phyloP scores from a whole-genome alignment of 805 yeast genomes.

The Pichia pseudocactophila region DNA sequence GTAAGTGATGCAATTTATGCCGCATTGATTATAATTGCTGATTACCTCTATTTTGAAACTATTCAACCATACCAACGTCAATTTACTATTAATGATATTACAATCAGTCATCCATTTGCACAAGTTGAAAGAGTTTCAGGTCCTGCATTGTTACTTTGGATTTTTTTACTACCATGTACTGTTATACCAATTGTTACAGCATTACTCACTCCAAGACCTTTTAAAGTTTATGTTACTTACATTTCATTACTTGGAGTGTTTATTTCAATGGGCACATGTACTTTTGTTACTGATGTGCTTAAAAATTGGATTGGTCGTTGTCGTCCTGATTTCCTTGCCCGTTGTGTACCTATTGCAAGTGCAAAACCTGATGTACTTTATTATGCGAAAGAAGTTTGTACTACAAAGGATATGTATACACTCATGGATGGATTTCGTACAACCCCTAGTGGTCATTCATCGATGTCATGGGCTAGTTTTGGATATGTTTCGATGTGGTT shows the following conservation, averaged over 20 bases:
- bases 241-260: conserved; percentile 59
- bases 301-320: conserved; percentile 85
- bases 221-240: conserved; percentile 51
- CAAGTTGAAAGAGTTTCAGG: conserved; percentile 62
- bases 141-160: conserved; percentile 42
- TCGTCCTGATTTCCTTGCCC: conserved; percentile 84
- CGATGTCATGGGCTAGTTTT: conserved; percentile 59
- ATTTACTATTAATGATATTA: conserved; percentile 64
- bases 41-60: conserved; percentile 20
- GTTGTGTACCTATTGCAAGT: conserved; percentile 62
- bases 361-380: conserved; percentile 50
- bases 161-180: conserved; percentile 41
- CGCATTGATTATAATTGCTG: conserved; percentile 15
- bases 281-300: conserved; percentile 59
- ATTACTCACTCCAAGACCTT: conserved; percentile 38
- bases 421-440: conserved; percentile 70
- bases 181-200: conserved; percentile 27
- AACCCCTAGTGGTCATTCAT: conserved; percentile 77
- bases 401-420: conserved; percentile 34
- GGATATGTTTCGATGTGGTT: conserved; percentile 59
- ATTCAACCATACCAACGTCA: conserved; percentile 67
- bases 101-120: conserved; percentile 77
- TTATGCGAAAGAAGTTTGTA: conserved; percentile 57
- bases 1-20: conserved; percentile 20
- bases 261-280: conserved; percentile 50